These are phyloP conservation scores for Euphorbia peplus DNA, from an alignment of 345 rosid genomes.

Conservation along the genomic window DNA sequence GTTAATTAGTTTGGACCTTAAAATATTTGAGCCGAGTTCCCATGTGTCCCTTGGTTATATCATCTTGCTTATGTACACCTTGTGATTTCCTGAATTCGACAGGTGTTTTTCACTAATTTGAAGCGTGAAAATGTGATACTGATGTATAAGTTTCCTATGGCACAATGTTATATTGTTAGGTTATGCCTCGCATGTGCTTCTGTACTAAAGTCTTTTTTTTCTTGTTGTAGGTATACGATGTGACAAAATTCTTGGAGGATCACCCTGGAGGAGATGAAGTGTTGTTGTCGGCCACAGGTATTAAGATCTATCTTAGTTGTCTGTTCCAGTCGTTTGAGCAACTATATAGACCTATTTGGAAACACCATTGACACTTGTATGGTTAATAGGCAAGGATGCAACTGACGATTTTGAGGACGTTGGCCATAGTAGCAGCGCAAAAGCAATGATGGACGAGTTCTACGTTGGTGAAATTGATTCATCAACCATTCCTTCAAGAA, in stretches of 20 bases:
- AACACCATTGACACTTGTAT: neutral
- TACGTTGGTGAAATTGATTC: conserved; percentile 68
- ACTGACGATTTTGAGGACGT: conserved; percentile 94
- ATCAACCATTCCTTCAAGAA: conserved; percentile 55
- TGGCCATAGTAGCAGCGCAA: conserved; percentile 80
- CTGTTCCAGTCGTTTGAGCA: neutral
- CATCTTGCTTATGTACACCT: neutral
- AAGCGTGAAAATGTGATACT: neutral
- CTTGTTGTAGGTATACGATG: conserved; percentile 21
- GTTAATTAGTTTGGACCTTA: conserved; percentile 1
- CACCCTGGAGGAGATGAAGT: conserved; percentile 35
- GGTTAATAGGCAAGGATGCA: conserved; percentile 74
- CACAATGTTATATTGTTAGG: neutral
- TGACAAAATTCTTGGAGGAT: conserved; percentile 31
- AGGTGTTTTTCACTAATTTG: neutral
- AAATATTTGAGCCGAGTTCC: neutral
- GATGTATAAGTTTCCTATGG: neutral
- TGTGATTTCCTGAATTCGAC: neutral
- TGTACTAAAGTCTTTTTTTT: neutral
- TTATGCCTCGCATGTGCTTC: neutral
- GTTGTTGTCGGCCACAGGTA: conserved; percentile 30
- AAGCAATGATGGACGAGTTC: conserved; percentile 80
- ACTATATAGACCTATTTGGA: neutral
- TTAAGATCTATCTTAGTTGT: neutral
- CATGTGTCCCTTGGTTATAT: neutral